These are phyloP conservation scores for Globisporangium spinosum DNA, from an alignment of 352 stramenopile species.

Conservation along the genomic window DNA sequence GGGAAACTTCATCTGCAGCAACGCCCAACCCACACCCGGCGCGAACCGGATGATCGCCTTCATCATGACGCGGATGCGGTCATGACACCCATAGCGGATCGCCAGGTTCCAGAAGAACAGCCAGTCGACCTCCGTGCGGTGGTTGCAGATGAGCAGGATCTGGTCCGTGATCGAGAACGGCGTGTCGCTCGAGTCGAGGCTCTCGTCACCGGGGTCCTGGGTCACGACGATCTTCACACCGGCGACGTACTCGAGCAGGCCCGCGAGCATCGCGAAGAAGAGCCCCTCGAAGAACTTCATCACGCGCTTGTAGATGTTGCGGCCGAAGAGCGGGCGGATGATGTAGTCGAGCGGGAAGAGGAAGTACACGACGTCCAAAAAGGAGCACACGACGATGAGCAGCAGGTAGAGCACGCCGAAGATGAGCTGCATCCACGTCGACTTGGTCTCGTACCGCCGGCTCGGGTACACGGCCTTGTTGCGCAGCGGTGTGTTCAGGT, in stretches of 20 bases:
- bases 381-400: conserved; percentile 43
- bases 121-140: conserved; percentile 81
- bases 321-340: conserved; percentile 28
- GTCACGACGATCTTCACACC: conserved; percentile 64
- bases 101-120: conserved; percentile 80
- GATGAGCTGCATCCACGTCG: conserved; percentile 39
- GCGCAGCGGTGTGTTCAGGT: conserved; percentile 17
- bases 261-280: conserved; percentile 62
- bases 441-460: conserved; percentile 38
- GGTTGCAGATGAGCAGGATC: conserved; percentile 68
- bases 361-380: conserved; percentile 60
- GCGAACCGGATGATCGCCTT: conserved; percentile 63
- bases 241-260: conserved; percentile 48
- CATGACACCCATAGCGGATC: conserved; percentile 59
- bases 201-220: conserved; percentile 30
- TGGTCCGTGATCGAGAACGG: conserved; percentile 41
- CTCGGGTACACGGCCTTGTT: conserved; percentile 39
- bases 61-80: conserved; percentile 77
- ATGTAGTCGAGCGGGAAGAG: conserved; percentile 54
- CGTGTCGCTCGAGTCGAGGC: conserved; percentile 23
- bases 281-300: conserved; percentile 40
- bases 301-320: conserved; percentile 24
- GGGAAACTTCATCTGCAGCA: conserved; percentile 66
- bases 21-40: conserved; percentile 60
- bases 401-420: conserved; percentile 43